These are phyloP conservation scores for Ceriops tagal DNA, from an alignment of 345 rosid species.

Conservation along the genomic window DNA sequence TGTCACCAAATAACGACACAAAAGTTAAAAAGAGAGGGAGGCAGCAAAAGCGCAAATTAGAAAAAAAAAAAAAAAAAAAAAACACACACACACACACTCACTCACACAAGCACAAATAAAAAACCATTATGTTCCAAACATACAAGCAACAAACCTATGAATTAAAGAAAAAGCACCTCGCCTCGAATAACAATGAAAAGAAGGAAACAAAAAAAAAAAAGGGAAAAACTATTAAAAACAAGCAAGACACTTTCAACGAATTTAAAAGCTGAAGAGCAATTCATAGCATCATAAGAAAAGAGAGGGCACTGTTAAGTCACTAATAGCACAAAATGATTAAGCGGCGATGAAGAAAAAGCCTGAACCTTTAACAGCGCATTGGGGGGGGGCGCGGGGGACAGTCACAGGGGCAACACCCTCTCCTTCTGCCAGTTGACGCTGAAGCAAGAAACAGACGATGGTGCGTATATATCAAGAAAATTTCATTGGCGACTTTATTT, in stretches of 20 bases:
- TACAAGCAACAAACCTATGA: neutral
- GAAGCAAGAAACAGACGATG: no score
- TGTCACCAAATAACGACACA: constrained; percentile 25
- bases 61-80: neutral
- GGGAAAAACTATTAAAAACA: neutral
- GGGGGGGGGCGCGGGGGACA: no score
- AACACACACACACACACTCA: neutral
- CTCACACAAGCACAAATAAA: constrained; percentile 3
- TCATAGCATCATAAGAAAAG: neutral
- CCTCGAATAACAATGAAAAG: no score
- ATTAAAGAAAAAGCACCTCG: neutral
- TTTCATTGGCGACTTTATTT: no score
- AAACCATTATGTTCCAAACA: neutral
- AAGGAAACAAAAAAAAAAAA: neutral
- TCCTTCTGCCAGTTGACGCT: no score
- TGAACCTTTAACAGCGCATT: neutral
- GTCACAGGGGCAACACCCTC: no score
- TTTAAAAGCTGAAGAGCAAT: neutral
- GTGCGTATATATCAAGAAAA: no score
- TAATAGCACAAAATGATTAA: neutral
- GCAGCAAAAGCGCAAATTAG: neutral
- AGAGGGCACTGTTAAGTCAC: neutral
- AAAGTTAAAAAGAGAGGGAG: neutral
- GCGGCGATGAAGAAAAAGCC: neutral
- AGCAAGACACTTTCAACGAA: constrained; percentile 3